phyloP scores from a whole-genome alignment of 192 early-diverging fungal species.

The Kickxella alabastrina region DNA sequence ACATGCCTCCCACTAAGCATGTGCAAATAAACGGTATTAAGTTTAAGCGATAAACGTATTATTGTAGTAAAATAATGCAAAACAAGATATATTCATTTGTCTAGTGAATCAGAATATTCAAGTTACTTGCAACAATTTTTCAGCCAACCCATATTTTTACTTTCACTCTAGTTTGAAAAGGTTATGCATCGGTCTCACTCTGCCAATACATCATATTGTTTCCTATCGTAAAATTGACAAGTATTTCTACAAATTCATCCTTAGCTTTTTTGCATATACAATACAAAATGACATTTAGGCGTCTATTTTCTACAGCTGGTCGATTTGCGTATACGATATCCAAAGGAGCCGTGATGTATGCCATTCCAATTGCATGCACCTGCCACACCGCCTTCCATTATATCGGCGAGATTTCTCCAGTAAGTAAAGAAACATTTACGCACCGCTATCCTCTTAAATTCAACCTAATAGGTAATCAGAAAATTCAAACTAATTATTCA shows the following conservation, averaged over 20 bases:
- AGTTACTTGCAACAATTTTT: too few species aligned
- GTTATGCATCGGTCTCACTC: too few species aligned
- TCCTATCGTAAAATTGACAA: neutral
- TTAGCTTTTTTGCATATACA: neutral
- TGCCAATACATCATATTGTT: too few species aligned
- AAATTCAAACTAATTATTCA: constrained; percentile 1
- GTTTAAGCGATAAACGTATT: too few species aligned
- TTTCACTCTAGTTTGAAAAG: too few species aligned
- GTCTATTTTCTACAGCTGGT: neutral
- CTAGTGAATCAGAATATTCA: too few species aligned
- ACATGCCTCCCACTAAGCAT: too few species aligned
- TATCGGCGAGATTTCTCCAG: constrained; percentile 71
- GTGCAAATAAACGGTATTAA: too few species aligned
- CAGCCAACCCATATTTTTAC: too few species aligned
- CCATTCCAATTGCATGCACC: constrained; percentile 63
- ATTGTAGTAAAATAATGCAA: too few species aligned
- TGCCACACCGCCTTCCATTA: constrained; percentile 69
- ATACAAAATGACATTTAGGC: neutral
- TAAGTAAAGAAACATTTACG: constrained; percentile 37
- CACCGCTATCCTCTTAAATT: neutral
- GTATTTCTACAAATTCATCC: neutral
- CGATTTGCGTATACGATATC: neutral
- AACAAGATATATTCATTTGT: too few species aligned
- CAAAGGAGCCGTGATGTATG: constrained; percentile 8
- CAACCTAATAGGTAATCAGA: neutral